A percentile compares a stretch with the other conserved stretches of the same genome.
Conservation (phyloP, 2,329 filamentous ascomycete genomes). For the Pyricularia grisea region DNA sequence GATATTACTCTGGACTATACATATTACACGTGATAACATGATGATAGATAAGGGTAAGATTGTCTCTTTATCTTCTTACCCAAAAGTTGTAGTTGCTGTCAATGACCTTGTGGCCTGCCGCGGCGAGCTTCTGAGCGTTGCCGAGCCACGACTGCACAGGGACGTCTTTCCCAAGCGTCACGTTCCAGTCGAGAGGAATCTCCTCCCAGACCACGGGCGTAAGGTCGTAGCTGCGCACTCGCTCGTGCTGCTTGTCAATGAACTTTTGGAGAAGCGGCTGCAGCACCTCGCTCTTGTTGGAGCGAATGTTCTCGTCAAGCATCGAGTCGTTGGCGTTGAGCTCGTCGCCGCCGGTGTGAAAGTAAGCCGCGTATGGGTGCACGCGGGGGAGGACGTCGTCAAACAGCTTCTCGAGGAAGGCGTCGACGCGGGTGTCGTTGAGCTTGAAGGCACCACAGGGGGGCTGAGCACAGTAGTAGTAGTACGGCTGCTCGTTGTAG, state of each 20-base stretch:
- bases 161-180: conserved; percentile 60
- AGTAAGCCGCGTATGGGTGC: conserved; percentile 60
- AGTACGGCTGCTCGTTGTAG: conserved; percentile 46
- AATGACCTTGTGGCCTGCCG: conserved; percentile 59
- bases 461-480: conserved; percentile 51
- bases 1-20: not conserved
- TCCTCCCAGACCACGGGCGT: conserved; percentile 83
- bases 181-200: conserved; percentile 69
- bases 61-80: conserved; percentile 33
- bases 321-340: conserved; percentile 68
- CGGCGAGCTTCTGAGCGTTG: conserved; percentile 51
- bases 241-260: conserved; percentile 58
- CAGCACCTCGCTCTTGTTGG: conserved; percentile 55
- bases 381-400: conserved; percentile 69
- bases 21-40: not conserved
- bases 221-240: conserved; percentile 54
- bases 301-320: conserved; percentile 63
- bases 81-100: conserved; percentile 70
- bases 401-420: conserved; percentile 64
- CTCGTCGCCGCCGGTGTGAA: conserved; percentile 84
- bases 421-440: conserved; percentile 59
- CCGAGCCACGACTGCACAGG: conserved; percentile 75
- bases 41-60: conserved; percentile 9
- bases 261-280: conserved; percentile 71
- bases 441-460: conserved; percentile 66